Conservation (phyloP, 768 basidiomycete species). For the Mycena filopes region DNA sequence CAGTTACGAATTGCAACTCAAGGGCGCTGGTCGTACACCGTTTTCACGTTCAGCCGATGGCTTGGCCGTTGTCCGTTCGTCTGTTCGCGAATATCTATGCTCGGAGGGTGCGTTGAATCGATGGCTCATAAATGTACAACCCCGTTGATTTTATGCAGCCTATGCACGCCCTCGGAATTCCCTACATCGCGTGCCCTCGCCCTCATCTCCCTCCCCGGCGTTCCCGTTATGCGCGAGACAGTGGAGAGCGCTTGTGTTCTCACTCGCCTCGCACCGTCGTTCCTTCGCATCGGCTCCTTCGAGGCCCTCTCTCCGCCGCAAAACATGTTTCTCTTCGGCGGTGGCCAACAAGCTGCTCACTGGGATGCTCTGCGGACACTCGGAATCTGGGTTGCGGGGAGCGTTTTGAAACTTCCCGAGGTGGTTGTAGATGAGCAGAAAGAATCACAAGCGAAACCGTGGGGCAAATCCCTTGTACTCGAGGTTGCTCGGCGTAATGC, state of each 20-base stretch:
- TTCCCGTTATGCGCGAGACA: slow-evolving; percentile 82
- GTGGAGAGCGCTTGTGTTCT: slow-evolving; percentile 78
- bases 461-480: slow-evolving; percentile 77
- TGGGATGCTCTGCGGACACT: slow-evolving; percentile 79
- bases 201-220: slow-evolving; percentile 75
- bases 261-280: slow-evolving; percentile 88
- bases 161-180: slow-evolving; percentile 81
- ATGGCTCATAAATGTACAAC: background rate
- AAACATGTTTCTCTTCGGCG: slow-evolving; percentile 74
- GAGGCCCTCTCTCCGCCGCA: slow-evolving; percentile 84
- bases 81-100: slow-evolving; percentile 92
- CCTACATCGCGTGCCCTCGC: slow-evolving; percentile 91
- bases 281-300: slow-evolving; percentile 92
- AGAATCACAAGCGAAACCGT: slow-evolving; percentile 55
- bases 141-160: slow-evolving; percentile 39
- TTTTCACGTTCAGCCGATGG: slow-evolving; percentile 95
- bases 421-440: background rate
- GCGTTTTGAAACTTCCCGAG: slow-evolving; percentile 62
- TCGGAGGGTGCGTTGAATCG: slow-evolving; percentile 76
- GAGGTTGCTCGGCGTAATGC: slow-evolving; percentile 90
- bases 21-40: slow-evolving; percentile 94
- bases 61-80: slow-evolving; percentile 93
- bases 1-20: slow-evolving; percentile 90
- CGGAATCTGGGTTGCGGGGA: slow-evolving; percentile 76
- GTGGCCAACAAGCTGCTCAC: slow-evolving; percentile 79